Percentiles rank a stretch among this genome's conserved stretches.
phyloP scores from a whole-genome alignment of 352 stramenopile species.

The Plasmopara muralis region DNA sequence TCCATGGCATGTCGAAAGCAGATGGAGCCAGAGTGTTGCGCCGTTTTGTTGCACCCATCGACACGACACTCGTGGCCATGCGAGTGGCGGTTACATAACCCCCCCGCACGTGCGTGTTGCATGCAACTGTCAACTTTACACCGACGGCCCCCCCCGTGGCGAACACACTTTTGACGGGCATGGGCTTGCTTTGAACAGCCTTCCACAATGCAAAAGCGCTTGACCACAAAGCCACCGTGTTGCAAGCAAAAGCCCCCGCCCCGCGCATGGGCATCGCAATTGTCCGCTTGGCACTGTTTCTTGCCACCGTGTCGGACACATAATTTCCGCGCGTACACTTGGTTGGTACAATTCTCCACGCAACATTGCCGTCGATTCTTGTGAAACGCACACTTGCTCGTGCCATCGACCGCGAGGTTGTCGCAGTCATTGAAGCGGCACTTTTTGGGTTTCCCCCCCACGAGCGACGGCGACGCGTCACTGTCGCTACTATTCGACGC shows the following conservation, averaged over 20 bases:
- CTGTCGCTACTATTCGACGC: conserved; percentile 21
- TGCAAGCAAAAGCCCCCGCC: conserved; percentile 70
- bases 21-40: conserved; percentile 69
- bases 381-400: conserved; percentile 74
- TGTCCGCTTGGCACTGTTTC: conserved; percentile 70
- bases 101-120: conserved; percentile 63
- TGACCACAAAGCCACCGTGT: conserved; percentile 75
- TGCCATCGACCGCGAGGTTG: conserved; percentile 63
- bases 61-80: conserved; percentile 68
- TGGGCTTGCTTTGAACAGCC: conserved; percentile 75
- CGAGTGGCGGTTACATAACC: conserved; percentile 70
- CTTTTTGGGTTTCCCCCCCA: conserved; percentile 39
- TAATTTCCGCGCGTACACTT: conserved; percentile 77
- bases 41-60: conserved; percentile 75
- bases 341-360: conserved; percentile 76
- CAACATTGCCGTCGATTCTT: conserved; percentile 79
- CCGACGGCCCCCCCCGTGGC: conserved; percentile 56
- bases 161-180: conserved; percentile 68
- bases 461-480: conserved; percentile 12
- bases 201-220: conserved; percentile 78
- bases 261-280: conserved; percentile 65
- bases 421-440: conserved; percentile 81
- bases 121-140: conserved; percentile 72
- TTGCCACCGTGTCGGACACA: conserved; percentile 78
- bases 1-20: conserved; percentile 77